Evolutionary conservation across 2,329 filamentous ascomycete genomes (phyloP).

Genomic region (Trichoderma lentiforme): DNA sequence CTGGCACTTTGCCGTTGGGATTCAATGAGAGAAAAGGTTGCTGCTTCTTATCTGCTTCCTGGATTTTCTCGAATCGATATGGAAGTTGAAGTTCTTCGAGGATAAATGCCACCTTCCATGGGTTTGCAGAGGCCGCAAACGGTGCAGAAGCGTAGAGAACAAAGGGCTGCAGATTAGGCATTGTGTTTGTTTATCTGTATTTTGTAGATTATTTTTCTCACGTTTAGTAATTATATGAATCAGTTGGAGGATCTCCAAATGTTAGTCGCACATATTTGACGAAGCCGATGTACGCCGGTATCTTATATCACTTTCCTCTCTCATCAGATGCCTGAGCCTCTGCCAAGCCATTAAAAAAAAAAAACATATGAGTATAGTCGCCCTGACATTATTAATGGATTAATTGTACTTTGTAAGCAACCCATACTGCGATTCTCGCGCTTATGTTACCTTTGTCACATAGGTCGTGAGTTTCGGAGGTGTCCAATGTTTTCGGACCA

Average conservation of each 20-base stretch:
- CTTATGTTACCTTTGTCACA: neutral
- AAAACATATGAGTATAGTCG: neutral
- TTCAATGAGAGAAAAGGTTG: neutral
- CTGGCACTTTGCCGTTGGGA: neutral
- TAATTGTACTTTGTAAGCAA: neutral
- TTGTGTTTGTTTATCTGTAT: neutral
- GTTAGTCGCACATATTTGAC: neutral
- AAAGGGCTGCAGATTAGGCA: neutral
- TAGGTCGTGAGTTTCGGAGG: neutral
- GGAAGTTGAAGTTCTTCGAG: neutral
- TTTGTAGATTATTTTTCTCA: neutral
- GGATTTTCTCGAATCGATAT: neutral
- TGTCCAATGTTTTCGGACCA: neutral
- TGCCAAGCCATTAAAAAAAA: neutral
- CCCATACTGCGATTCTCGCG: neutral
- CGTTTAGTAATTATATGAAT: neutral
- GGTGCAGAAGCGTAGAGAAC: neutral
- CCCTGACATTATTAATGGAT: neutral
- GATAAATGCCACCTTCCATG: neutral
- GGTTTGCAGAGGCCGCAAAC: neutral
- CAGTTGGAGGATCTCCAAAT: neutral
- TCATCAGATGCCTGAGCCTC: neutral
- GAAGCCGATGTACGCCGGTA: neutral
- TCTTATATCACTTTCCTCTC: neutral
- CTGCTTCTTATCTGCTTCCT: neutral